phyloP scores from a whole-genome alignment of 306 rosid genomes.

The Canavalia gladiata region DNA sequence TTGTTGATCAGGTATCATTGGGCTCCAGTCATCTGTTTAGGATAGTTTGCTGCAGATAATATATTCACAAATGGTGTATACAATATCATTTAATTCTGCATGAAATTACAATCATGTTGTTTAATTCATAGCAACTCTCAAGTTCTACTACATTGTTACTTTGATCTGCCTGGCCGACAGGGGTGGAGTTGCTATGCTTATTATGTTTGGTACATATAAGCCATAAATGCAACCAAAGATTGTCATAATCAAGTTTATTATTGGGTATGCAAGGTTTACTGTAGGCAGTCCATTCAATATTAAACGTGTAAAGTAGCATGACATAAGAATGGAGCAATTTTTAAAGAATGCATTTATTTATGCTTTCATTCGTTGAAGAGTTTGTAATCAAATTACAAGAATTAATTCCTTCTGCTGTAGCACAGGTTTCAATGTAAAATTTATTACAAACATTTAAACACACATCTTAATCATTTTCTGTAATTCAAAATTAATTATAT shows the following conservation, averaged over 20 bases:
- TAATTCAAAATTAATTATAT: no score
- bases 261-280: neutral
- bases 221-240: neutral
- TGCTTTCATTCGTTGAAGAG: neutral
- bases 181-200: neutral
- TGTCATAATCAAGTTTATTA: neutral
- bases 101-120: constrained; percentile 23
- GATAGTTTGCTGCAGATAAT: constrained; percentile 20
- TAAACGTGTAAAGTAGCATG: neutral
- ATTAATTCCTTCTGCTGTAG: no score
- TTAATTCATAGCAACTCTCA: constrained; percentile 20
- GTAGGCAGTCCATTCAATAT: neutral
- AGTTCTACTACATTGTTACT: neutral
- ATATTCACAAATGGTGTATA: constrained; percentile 25
- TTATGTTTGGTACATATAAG: neutral
- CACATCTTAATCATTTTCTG: no score
- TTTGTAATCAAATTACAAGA: no score
- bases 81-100: constrained; percentile 22
- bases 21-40: constrained; percentile 78
- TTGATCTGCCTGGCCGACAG: neutral
- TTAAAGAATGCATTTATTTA: neutral
- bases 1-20: constrained; percentile 75
- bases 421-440: neutral
- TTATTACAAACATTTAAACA: no score
- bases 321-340: neutral